Evolutionary conservation across 768 basidiomycete genomes (phyloP).

Genomic region (Trametes punicea): DNA sequence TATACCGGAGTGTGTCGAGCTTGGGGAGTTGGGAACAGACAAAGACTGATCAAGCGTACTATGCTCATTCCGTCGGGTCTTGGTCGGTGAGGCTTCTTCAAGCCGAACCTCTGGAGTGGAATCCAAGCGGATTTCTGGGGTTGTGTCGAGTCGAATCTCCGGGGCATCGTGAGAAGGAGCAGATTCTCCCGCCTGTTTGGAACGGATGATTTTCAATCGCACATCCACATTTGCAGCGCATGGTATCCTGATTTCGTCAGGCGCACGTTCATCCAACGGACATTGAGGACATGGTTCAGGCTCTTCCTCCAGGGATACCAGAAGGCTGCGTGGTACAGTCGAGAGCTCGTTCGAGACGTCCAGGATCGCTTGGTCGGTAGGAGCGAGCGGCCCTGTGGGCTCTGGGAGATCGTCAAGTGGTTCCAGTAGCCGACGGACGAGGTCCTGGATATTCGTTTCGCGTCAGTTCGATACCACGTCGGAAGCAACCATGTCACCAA

Average conservation of each 20-base stretch:
- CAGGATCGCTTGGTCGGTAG: constrained; percentile 47
- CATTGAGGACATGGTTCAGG: constrained; percentile 43
- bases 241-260: constrained; percentile 44
- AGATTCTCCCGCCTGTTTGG: constrained; percentile 22
- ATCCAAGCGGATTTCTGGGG: constrained; percentile 41
- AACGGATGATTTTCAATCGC: constrained; percentile 46
- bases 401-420: constrained; percentile 47
- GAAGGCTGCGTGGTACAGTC: constrained; percentile 49
- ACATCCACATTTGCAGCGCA: constrained; percentile 52
- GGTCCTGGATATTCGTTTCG: constrained; percentile 45
- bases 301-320: constrained; percentile 48
- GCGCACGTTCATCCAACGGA: constrained; percentile 49
- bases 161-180: constrained; percentile 30
- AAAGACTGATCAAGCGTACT: constrained; percentile 33
- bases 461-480: constrained; percentile 1
- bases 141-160: constrained; percentile 37
- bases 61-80: constrained; percentile 8
- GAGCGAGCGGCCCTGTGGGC: constrained; percentile 37
- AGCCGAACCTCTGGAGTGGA: constrained; percentile 40
- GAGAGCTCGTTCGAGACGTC: constrained; percentile 54
- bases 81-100: constrained; percentile 29
- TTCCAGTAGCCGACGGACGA: constrained; percentile 59
- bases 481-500: constrained; percentile 33
- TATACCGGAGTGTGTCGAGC: constrained; percentile 23
- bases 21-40: constrained; percentile 34